These are phyloP conservation scores for Aspergillus intermedius DNA, from an alignment of 2,329 filamentous ascomycete genomes.

Conservation along the genomic window DNA sequence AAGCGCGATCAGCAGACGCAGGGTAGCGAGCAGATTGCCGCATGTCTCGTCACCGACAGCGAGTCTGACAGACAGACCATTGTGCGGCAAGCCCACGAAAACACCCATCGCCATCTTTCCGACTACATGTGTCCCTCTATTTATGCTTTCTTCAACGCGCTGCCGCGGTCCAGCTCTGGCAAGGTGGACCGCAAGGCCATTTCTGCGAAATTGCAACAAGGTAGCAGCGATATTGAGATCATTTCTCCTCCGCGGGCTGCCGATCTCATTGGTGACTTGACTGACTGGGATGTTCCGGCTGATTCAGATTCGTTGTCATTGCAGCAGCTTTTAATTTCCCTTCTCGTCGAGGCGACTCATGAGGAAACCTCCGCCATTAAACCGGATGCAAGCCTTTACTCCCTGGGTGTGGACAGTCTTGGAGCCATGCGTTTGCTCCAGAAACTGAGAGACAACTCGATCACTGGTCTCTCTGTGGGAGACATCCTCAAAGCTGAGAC, in stretches of 20 bases:
- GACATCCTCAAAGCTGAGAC: conserved; percentile 26
- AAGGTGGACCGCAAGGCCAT: conserved; percentile 22
- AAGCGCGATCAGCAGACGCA: conserved; percentile 10
- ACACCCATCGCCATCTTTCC: conserved; percentile 10
- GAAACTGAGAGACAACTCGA: conserved; percentile 19
- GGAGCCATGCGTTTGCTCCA: conserved; percentile 30
- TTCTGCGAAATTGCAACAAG: conserved; percentile 5
- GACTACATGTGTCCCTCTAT: conserved; percentile 21
- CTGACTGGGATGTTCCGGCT: conserved; percentile 4
- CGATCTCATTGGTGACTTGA: neutral
- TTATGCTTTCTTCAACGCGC: conserved; percentile 15
- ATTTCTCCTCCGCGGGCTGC: conserved; percentile 1
- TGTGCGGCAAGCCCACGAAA: conserved; percentile 10
- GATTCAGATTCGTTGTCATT: conserved; percentile 2
- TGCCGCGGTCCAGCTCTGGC: conserved; percentile 20
- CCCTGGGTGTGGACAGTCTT: conserved; percentile 31
- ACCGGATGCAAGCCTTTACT: conserved; percentile 14
- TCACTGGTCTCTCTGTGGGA: conserved; percentile 18
- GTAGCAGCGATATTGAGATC: conserved; percentile 2
- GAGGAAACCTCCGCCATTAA: conserved; percentile 11
- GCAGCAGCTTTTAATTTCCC: conserved; percentile 10
- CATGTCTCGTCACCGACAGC: conserved; percentile 14
- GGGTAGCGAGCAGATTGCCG: conserved; percentile 20
- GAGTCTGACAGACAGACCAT: conserved; percentile 7
- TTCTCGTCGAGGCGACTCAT: conserved; percentile 12